phyloP scores from a whole-genome alignment of 805 yeast genomes.

The Suhomyces canberraensis region DNA sequence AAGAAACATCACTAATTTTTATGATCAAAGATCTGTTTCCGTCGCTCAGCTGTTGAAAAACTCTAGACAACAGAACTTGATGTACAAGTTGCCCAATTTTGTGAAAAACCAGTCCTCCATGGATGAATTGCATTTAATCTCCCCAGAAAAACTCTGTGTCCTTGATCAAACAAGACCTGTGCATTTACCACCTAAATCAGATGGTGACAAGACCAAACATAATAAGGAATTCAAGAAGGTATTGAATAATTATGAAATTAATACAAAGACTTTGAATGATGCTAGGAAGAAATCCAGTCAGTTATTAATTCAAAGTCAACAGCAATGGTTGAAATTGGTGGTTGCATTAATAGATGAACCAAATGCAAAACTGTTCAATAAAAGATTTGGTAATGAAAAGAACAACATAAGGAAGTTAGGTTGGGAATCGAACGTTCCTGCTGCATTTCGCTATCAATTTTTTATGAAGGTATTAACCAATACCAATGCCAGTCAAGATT shows the following conservation, averaged over 20 bases:
- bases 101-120: constrained; percentile 41
- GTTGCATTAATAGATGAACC: constrained; percentile 11
- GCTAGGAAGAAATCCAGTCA: constrained; percentile 18
- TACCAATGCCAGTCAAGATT: constrained; percentile 13
- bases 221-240: constrained; percentile 51
- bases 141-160: constrained; percentile 54
- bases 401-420: constrained; percentile 27
- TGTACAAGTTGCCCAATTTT: constrained; percentile 37
- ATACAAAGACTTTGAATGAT: constrained; percentile 22
- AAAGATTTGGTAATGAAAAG: constrained; percentile 26
- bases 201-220: constrained; percentile 51
- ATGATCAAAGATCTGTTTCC: constrained; percentile 33
- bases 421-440: constrained; percentile 38
- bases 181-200: constrained; percentile 66
- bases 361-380: constrained; percentile 19
- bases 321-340: constrained; percentile 26
- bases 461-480: constrained; percentile 23
- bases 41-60: constrained; percentile 29
- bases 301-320: constrained; percentile 19
- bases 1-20: constrained; percentile 35
- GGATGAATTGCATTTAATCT: constrained; percentile 59
- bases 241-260: constrained; percentile 38
- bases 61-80: constrained; percentile 29
- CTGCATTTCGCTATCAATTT: constrained; percentile 23
- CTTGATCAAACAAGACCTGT: constrained; percentile 65